Evolutionary conservation across 2,329 filamentous ascomycete genomes (phyloP).

Genomic region (Podosphaera fusca): DNA sequence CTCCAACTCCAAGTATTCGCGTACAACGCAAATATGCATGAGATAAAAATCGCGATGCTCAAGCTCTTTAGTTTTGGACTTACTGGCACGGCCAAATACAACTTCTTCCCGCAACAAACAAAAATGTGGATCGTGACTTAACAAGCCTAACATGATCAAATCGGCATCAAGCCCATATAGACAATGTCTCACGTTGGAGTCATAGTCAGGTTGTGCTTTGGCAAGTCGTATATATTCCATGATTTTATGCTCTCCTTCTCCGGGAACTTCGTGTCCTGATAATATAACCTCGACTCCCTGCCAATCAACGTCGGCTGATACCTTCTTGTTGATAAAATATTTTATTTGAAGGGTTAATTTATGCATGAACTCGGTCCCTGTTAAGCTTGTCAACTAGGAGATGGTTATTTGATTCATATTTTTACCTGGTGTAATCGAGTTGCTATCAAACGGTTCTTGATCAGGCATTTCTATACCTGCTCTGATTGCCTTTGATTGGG

Average conservation of each 20-base stretch:
- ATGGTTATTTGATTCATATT: not conserved
- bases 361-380: constrained; percentile 76
- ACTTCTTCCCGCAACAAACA: constrained; percentile 93
- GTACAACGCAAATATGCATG: constrained; percentile 89
- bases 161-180: constrained; percentile 94
- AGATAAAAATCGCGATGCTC: constrained; percentile 98
- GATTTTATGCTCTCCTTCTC: constrained; percentile 97
- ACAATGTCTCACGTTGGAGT: constrained; percentile 85
- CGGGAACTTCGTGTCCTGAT: constrained; percentile 91
- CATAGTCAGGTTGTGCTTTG: constrained; percentile 82
- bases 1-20: constrained; percentile 89
- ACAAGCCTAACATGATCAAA: constrained; percentile 90
- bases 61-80: constrained; percentile 80
- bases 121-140: constrained; percentile 97
- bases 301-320: constrained; percentile 92
- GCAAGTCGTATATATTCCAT: constrained; percentile 99
- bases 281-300: constrained; percentile 90
- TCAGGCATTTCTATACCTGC: constrained; percentile 86
- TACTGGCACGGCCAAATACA: constrained; percentile 73
- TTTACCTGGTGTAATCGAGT: constrained; percentile 72
- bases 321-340: constrained; percentile 98
- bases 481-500: constrained; percentile 72
- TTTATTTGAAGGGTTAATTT: constrained; percentile 83
- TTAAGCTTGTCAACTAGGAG: not conserved
- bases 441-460: constrained; percentile 92